Evolutionary conservation across 2,329 filamentous ascomycete species (phyloP).

Genomic region (Colletotrichum sp.): DNA sequence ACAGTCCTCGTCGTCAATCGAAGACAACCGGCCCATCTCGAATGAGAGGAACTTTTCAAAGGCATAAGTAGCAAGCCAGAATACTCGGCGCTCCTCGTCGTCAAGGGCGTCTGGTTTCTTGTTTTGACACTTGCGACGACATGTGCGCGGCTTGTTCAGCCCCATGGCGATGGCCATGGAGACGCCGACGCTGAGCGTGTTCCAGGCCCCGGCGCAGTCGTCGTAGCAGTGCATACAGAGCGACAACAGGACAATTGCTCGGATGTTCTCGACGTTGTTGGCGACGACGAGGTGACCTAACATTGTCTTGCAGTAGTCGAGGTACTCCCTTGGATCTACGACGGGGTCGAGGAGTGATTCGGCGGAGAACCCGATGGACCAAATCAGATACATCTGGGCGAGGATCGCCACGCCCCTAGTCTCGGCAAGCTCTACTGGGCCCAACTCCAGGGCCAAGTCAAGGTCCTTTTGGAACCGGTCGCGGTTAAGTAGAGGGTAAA

Average conservation of each 20-base stretch:
- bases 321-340: not conserved
- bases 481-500: not conserved
- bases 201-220: constrained; percentile 27
- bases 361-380: constrained; percentile 1
- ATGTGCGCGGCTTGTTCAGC: constrained; percentile 20
- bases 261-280: constrained; percentile 23
- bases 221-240: constrained; percentile 21
- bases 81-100: not conserved
- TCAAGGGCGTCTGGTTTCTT: not conserved
- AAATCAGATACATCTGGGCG: not conserved
- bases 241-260: constrained; percentile 23
- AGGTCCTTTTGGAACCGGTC: not conserved
- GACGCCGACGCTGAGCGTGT: constrained; percentile 25
- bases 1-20: constrained; percentile 9
- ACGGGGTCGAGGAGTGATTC: not conserved
- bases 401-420: not conserved
- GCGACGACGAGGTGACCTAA: constrained; percentile 21
- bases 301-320: constrained; percentile 23
- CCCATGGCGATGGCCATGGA: constrained; percentile 28
- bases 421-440: not conserved
- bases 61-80: constrained; percentile 1
- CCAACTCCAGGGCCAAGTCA: not conserved
- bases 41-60: constrained; percentile 12
- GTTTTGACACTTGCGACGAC: not conserved
- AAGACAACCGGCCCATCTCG: constrained; percentile 8